Percentiles rank a stretch among this genome's conserved stretches.
phyloP scores from a whole-genome alignment of 2,329 filamentous ascomycete genomes.

The Tolypocladium inflatum region DNA sequence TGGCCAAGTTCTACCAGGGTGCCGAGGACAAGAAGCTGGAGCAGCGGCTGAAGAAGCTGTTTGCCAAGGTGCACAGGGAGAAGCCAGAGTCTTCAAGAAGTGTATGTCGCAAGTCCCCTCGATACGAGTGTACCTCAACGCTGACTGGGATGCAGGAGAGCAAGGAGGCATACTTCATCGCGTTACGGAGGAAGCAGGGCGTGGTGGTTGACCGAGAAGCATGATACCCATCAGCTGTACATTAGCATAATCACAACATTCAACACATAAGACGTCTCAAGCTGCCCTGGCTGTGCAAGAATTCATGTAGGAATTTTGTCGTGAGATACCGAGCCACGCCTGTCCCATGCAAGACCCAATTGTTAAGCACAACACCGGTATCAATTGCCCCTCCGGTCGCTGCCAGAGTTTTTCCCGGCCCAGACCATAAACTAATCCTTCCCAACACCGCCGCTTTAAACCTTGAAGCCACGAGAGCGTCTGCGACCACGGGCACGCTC shows the following conservation, averaged over 20 bases:
- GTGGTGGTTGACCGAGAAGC: conserved; percentile 15
- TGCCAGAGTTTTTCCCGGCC: conserved; percentile 1
- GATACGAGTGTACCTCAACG: background rate
- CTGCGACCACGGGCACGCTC: conserved; percentile 98
- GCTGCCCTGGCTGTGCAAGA: conserved; percentile 4
- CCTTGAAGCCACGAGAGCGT: conserved; percentile 99
- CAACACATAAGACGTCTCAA: background rate
- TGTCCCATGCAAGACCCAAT: conserved; percentile 30
- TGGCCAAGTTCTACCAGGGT: conserved; percentile 97
- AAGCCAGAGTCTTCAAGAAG: conserved; percentile 87
- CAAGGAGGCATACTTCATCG: conserved; percentile 81
- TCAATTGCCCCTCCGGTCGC: conserved; percentile 14
- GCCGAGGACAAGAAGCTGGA: conserved; percentile 76
- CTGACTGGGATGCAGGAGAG: conserved; percentile 20
- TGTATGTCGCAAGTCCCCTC: conserved; percentile 39
- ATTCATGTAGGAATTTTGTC: conserved; percentile 24
- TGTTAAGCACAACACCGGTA: conserved; percentile 20
- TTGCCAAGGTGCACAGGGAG: conserved; percentile 70
- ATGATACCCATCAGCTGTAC: background rate
- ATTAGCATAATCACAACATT: background rate
- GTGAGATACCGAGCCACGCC: conserved; percentile 38
- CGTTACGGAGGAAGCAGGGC: conserved; percentile 53
- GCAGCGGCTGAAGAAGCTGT: conserved; percentile 62
- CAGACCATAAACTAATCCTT: conserved; percentile 7
- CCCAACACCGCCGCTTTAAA: conserved; percentile 52